These are phyloP conservation scores for Pecoramyces ruminantium DNA, from an alignment of 192 early-diverging fungal genomes.

Conservation along the genomic window DNA sequence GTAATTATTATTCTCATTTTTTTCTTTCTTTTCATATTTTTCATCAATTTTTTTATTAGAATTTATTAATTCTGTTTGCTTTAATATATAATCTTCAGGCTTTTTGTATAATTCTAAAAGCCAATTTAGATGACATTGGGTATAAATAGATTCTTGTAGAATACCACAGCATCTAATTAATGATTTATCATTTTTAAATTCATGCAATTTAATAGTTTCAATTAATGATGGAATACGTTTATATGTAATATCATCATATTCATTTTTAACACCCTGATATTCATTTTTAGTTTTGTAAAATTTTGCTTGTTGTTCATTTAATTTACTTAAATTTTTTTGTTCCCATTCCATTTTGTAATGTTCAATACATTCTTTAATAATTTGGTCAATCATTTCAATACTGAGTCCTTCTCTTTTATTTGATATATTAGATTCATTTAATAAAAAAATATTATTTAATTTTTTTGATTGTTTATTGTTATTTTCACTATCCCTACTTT, in stretches of 20 bases:
- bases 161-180: background rate
- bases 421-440: background rate
- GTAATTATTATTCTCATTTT: background rate
- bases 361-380: background rate
- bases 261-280: background rate
- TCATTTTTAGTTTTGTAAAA: background rate
- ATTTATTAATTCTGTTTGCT: background rate
- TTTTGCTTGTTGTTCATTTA: background rate
- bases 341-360: background rate
- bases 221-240: background rate
- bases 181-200: background rate
- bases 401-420: background rate
- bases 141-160: background rate
- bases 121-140: background rate
- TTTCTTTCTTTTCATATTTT: too few relatives aligned
- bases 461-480: too few relatives aligned
- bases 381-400: background rate
- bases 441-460: background rate
- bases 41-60: background rate
- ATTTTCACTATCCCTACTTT: too few relatives aligned
- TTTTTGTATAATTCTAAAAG: background rate
- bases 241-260: background rate
- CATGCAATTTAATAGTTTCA: background rate
- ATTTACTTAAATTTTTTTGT: background rate
- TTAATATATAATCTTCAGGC: background rate